phyloP scores from a whole-genome alignment of 345 rosid species.

The Mercurialis annua region DNA sequence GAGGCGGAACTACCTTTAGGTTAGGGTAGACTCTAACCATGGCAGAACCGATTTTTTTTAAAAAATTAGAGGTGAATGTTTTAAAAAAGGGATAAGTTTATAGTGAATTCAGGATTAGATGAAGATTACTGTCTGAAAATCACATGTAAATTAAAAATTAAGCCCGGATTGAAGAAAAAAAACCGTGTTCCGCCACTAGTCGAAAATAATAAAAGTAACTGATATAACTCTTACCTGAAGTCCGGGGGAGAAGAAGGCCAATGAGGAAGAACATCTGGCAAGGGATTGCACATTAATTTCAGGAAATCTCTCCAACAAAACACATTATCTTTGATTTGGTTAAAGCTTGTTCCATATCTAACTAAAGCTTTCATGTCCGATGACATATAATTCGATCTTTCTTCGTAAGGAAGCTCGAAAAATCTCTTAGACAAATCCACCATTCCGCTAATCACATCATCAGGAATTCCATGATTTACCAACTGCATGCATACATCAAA shows the following conservation, averaged over 20 bases:
- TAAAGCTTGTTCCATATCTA: conserved; percentile 87
- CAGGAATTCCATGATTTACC: conserved; percentile 70
- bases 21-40: too few relatives aligned
- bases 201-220: too few relatives aligned
- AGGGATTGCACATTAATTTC: conserved; percentile 66
- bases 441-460: conserved; percentile 51
- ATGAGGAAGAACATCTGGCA: conserved; percentile 48
- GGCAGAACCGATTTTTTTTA: too few relatives aligned
- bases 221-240: conserved; percentile 61
- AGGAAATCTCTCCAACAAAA: conserved; percentile 94
- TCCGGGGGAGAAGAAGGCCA: conserved; percentile 93
- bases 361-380: conserved; percentile 64
- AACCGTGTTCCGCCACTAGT: too few relatives aligned
- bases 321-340: conserved; percentile 75
- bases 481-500: conserved; percentile 35
- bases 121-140: too few relatives aligned
- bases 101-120: too few relatives aligned
- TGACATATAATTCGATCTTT: conserved; percentile 75
- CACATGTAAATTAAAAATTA: too few relatives aligned
- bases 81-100: too few relatives aligned
- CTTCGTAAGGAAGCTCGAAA: conserved; percentile 69
- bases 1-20: too few relatives aligned
- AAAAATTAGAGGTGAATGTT: too few relatives aligned
- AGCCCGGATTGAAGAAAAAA: too few relatives aligned
- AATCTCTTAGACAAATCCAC: conserved; percentile 60